Percentiles rank a stretch among this genome's conserved stretches.
Evolutionary conservation across 805 yeast species (phyloP).

Genomic region (Yarrowia keelungensis): DNA sequence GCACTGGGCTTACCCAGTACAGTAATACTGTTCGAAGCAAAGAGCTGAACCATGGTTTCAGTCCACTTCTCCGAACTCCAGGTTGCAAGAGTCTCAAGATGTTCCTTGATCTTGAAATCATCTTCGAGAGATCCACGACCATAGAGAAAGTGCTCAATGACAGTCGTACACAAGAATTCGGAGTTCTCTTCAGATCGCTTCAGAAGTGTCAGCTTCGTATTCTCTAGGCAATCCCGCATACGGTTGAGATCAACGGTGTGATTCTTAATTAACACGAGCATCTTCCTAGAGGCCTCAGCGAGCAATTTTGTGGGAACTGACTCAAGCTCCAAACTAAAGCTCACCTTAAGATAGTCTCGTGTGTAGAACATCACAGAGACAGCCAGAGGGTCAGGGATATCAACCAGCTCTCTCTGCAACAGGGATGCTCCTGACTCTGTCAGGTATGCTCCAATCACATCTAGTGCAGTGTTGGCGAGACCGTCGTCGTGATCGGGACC

Average conservation of each 20-base stretch:
- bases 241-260: slow-evolving; percentile 71
- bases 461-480: slow-evolving; percentile 69
- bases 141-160: slow-evolving; percentile 22
- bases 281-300: slow-evolving; percentile 58
- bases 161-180: slow-evolving; percentile 46
- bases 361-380: slow-evolving; percentile 72
- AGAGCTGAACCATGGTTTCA: slow-evolving; percentile 57
- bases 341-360: slow-evolving; percentile 72
- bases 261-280: slow-evolving; percentile 59
- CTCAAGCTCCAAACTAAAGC: slow-evolving; percentile 60
- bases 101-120: slow-evolving; percentile 50
- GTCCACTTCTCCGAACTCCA: slow-evolving; percentile 81
- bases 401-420: slow-evolving; percentile 73
- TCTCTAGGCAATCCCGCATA: slow-evolving; percentile 71
- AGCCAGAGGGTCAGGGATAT: slow-evolving; percentile 81
- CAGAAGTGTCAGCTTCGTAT: slow-evolving; percentile 53
- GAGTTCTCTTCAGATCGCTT: slow-evolving; percentile 55
- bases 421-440: slow-evolving; percentile 80
- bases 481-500: slow-evolving; percentile 71
- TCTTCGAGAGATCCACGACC: slow-evolving; percentile 55
- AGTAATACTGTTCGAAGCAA: slow-evolving; percentile 67
- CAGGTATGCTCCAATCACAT: slow-evolving; percentile 73
- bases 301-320: slow-evolving; percentile 80
- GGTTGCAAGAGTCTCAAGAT: slow-evolving; percentile 49
- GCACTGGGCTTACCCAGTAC: slow-evolving; percentile 77